Conservation (phyloP, 345 rosid species). For the Eucalyptus cloeziana region DNA sequence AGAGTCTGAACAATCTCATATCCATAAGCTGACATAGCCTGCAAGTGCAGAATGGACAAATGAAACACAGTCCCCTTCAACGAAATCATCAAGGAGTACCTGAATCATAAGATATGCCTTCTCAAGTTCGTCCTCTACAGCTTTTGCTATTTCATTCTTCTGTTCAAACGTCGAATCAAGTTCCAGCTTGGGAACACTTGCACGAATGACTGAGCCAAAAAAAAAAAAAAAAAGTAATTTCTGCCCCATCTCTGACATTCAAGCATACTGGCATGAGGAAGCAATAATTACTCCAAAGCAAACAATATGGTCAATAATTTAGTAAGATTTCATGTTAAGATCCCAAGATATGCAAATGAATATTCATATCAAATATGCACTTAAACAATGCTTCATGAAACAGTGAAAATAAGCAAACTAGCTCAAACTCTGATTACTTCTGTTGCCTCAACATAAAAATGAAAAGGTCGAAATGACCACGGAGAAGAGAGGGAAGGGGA, state of each 20-base stretch:
- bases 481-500: background rate
- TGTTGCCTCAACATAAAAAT: background rate
- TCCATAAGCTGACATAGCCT: slow-evolving; percentile 77
- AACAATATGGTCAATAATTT: background rate
- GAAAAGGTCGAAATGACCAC: background rate
- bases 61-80: background rate
- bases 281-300: background rate
- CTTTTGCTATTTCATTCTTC: slow-evolving; percentile 49
- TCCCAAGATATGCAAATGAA: background rate
- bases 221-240: background rate
- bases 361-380: background rate
- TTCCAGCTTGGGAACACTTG: slow-evolving; percentile 50
- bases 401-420: background rate
- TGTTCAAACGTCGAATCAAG: slow-evolving; percentile 49
- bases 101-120: slow-evolving; percentile 16
- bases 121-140: slow-evolving; percentile 47
- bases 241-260: background rate
- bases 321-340: background rate
- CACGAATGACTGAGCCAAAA: slow-evolving; percentile 31
- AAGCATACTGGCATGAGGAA: background rate
- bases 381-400: background rate
- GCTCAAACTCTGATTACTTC: background rate
- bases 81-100: background rate
- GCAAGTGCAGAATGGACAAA: background rate
- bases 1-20: slow-evolving; percentile 74